phyloP scores from a whole-genome alignment of 108 stramenopile species.

The Skeletonema costatum region DNA sequence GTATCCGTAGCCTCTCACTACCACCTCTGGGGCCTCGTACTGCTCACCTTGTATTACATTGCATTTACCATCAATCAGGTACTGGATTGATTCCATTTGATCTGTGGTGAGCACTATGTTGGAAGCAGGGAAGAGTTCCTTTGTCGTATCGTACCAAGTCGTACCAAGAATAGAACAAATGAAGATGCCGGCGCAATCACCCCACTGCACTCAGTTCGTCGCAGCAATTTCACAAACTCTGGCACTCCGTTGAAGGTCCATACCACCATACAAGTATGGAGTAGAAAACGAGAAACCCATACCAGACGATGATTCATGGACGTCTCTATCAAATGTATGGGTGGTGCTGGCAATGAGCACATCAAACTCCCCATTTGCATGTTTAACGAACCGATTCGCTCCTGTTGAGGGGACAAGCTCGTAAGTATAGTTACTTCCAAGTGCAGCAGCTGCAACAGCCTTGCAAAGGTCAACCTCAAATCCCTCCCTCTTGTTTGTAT shows the following conservation, averaged over 20 bases:
- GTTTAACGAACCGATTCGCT: neutral
- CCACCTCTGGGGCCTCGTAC: conserved; percentile 10
- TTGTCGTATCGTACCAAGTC: neutral
- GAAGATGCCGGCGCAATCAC: neutral
- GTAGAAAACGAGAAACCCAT: neutral
- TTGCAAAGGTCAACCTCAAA: conserved; percentile 23
- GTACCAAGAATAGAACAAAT: too few relatives aligned
- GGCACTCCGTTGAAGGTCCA: neutral
- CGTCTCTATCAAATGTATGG: conserved; percentile 41
- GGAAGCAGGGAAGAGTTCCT: conserved; percentile 26
- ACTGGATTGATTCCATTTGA: too few relatives aligned
- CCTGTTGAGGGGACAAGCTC: neutral
- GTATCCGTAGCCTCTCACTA: conserved; percentile 19
- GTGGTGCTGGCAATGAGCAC: conserved; percentile 24
- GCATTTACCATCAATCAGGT: conserved; percentile 1
- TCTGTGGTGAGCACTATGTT: conserved; percentile 3
- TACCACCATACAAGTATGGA: neutral
- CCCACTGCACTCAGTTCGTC: conserved; percentile 16
- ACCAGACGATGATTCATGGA: conserved; percentile 18
- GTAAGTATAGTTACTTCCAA: neutral
- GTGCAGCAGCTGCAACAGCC: conserved; percentile 30
- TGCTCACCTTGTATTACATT: conserved; percentile 11
- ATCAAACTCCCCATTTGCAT: neutral
- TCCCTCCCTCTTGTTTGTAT: neutral
- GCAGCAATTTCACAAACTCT: conserved; percentile 26